Evolutionary conservation across 2,329 filamentous ascomycete species (phyloP).

Genomic region (Hypoxylon sp.): DNA sequence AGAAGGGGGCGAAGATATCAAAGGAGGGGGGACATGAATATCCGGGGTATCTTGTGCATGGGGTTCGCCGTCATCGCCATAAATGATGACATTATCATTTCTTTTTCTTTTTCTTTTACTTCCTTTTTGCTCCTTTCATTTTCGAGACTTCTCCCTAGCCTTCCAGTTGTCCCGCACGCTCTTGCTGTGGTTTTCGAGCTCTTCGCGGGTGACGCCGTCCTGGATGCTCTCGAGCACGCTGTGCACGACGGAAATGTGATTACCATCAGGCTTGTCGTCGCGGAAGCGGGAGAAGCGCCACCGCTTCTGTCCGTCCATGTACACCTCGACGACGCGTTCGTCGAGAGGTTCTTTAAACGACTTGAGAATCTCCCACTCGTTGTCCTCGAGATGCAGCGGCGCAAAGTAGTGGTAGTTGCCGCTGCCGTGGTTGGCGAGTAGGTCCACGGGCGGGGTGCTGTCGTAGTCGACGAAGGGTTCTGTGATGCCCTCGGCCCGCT

Average conservation of each 20-base stretch:
- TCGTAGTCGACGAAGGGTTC: constrained; percentile 80
- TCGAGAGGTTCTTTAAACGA: constrained; percentile 76
- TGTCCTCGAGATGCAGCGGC: constrained; percentile 71
- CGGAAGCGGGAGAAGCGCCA: constrained; percentile 92
- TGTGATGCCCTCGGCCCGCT: constrained; percentile 70
- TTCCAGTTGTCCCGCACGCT: constrained; percentile 86
- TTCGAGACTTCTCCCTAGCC: constrained; percentile 54
- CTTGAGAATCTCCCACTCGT: constrained; percentile 88
- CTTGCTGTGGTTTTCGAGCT: constrained; percentile 74
- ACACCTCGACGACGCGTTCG: constrained; percentile 89
- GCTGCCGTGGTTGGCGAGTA: constrained; percentile 74
- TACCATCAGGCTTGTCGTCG: constrained; percentile 91
- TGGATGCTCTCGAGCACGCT: constrained; percentile 91
- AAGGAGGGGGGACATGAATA: background rate
- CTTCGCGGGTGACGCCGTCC: constrained; percentile 82
- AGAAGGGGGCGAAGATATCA: background rate
- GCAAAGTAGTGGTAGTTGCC: constrained; percentile 70
- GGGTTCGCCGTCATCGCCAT: background rate
- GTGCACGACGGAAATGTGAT: constrained; percentile 83
- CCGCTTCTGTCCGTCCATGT: constrained; percentile 73
- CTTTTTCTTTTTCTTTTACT: background rate
- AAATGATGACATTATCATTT: background rate
- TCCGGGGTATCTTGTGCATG: background rate
- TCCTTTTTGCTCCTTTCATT: constrained; percentile 16
- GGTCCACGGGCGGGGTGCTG: constrained; percentile 73